These are phyloP conservation scores for Sisymbrium altissimum DNA, from an alignment of 345 rosid genomes.

Conservation along the genomic window DNA sequence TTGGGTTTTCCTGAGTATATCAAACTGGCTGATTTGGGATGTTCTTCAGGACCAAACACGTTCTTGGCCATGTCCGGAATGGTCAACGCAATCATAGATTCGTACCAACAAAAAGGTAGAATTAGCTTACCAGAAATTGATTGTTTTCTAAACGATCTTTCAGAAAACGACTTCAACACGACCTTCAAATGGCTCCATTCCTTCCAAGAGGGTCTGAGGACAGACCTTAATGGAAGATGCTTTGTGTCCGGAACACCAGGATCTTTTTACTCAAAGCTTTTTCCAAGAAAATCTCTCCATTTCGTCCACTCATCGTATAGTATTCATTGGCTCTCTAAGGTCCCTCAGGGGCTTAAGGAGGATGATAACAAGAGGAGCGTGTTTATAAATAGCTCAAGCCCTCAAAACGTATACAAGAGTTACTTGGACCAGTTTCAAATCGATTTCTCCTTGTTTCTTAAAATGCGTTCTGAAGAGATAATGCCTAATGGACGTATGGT, in stretches of 20 bases:
- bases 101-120: not conserved
- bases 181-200: conserved; percentile 11
- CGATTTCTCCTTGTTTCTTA: conserved; percentile 37
- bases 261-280: conserved; percentile 40
- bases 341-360: not conserved
- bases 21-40: conserved; percentile 38
- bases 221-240: not conserved
- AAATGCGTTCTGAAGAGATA: conserved; percentile 36
- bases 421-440: not conserved
- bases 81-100: not conserved
- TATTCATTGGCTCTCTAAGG: not conserved
- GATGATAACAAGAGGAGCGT: not conserved
- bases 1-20: not conserved
- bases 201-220: not conserved
- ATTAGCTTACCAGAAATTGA: conserved; percentile 17
- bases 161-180: conserved; percentile 28
- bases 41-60: conserved; percentile 43
- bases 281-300: conserved; percentile 24
- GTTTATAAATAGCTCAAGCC: not conserved
- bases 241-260: conserved; percentile 38
- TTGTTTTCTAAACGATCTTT: not conserved
- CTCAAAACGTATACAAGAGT: not conserved
- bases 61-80: conserved; percentile 5
- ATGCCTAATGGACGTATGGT: conserved; percentile 36
- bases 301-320: conserved; percentile 35